Conservation (phyloP, 2,329 filamentous ascomycete genomes). For the Ceratocystis cubensis region DNA sequence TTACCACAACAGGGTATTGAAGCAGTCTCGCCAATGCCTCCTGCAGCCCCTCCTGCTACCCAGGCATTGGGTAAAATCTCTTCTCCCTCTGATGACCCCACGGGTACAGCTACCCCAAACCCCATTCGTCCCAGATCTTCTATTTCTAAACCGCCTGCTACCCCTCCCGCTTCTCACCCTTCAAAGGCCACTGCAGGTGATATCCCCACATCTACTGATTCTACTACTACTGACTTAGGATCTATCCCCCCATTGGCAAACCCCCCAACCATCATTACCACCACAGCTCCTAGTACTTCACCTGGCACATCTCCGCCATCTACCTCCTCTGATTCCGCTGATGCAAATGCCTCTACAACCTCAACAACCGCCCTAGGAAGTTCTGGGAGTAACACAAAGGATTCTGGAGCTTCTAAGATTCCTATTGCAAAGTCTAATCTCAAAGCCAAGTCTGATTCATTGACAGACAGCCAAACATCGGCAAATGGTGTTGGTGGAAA, state of each 20-base stretch:
- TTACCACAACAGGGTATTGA: background rate
- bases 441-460: background rate
- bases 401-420: background rate
- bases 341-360: background rate
- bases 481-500: background rate
- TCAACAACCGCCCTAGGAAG: background rate
- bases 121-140: background rate
- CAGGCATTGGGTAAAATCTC: background rate
- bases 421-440: background rate
- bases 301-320: slow-evolving; percentile 28
- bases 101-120: background rate
- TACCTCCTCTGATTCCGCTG: slow-evolving; percentile 21
- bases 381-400: background rate
- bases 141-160: background rate
- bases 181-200: background rate
- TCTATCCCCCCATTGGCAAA: background rate
- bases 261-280: background rate
- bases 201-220: background rate
- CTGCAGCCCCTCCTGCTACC: background rate
- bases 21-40: background rate
- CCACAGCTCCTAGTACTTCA: slow-evolving; percentile 9
- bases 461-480: background rate
- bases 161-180: background rate
- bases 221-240: slow-evolving; percentile 29
- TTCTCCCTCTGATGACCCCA: background rate